These are phyloP conservation scores for Phytophthora pisi DNA, from an alignment of 352 stramenopile genomes.

Conservation along the genomic window DNA sequence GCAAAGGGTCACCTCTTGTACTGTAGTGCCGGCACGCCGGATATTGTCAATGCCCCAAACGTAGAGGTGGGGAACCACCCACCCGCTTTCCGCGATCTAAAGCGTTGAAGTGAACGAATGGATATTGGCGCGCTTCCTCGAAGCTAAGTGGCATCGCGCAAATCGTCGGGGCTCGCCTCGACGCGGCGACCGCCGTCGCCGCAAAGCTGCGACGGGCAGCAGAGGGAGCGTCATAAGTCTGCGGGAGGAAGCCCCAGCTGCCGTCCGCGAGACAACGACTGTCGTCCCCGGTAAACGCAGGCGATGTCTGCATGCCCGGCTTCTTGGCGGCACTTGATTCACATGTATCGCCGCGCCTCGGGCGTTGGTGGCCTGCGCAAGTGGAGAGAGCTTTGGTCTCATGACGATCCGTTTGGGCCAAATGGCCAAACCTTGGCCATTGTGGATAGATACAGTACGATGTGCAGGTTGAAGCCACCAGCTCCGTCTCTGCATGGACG, in stretches of 20 bases:
- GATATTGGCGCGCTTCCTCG: conserved; percentile 4
- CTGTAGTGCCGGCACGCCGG: conserved; percentile 25
- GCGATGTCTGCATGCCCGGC: background rate
- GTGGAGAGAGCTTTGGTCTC: background rate
- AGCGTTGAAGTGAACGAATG: conserved; percentile 27
- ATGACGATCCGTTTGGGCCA: background rate
- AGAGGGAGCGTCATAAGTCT: conserved; percentile 5
- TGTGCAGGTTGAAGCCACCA: conserved; percentile 18
- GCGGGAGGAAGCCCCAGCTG: background rate
- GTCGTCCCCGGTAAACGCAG: background rate
- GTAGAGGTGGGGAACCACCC: background rate
- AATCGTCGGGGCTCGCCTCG: conserved; percentile 6
- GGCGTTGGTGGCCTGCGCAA: background rate
- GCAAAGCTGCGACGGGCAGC: conserved; percentile 17
- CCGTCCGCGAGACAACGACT: background rate
- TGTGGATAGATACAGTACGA: background rate
- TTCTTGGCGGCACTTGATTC: background rate
- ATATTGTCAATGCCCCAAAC: conserved; percentile 12
- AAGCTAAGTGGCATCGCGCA: conserved; percentile 3
- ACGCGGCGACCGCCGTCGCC: conserved; percentile 7
- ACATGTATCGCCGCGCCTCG: background rate
- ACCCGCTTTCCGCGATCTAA: conserved; percentile 31
- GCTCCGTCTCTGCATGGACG: conserved; percentile 9
- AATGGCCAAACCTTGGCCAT: background rate
- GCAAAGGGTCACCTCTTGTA: too few relatives aligned